Evolutionary conservation across 495 filamentous ascomycete genomes (phyloP).

Genomic region (Chaetomium tenue): DNA sequence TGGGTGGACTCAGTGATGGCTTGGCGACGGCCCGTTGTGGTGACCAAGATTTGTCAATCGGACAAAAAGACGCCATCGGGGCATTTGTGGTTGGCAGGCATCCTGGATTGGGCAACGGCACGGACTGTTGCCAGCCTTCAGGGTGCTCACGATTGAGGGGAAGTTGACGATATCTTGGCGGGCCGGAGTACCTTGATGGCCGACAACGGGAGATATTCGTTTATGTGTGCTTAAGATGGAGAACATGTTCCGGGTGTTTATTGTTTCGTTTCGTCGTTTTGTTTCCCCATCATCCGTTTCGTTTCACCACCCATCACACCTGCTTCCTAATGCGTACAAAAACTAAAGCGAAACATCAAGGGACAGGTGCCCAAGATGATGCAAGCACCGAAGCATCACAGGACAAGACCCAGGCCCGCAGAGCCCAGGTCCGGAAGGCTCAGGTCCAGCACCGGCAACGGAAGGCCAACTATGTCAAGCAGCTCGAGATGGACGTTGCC

Average conservation of each 20-base stretch:
- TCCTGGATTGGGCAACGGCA: not conserved
- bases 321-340: slow-evolving; percentile 1
- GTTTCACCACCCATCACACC: not conserved
- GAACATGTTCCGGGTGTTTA: not conserved
- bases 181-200: not conserved
- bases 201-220: not conserved
- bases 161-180: not conserved
- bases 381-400: not conserved
- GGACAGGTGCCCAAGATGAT: not conserved
- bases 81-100: not conserved
- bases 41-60: slow-evolving; percentile 21
- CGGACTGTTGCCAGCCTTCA: not conserved
- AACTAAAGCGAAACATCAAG: slow-evolving; percentile 1
- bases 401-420: slow-evolving; percentile 42
- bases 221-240: not conserved
- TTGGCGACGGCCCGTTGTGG: slow-evolving; percentile 4
- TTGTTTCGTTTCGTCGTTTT: not conserved
- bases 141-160: not conserved
- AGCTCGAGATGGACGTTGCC: slow-evolving; percentile 50
- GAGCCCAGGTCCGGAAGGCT: slow-evolving; percentile 51
- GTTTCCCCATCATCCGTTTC: not conserved
- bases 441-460: slow-evolving; percentile 54
- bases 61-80: not conserved
- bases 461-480: slow-evolving; percentile 52
- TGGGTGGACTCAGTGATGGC: not conserved